phyloP scores from a whole-genome alignment of 1,139 yeast species.

The Nakaseomyces glabratus region DNA sequence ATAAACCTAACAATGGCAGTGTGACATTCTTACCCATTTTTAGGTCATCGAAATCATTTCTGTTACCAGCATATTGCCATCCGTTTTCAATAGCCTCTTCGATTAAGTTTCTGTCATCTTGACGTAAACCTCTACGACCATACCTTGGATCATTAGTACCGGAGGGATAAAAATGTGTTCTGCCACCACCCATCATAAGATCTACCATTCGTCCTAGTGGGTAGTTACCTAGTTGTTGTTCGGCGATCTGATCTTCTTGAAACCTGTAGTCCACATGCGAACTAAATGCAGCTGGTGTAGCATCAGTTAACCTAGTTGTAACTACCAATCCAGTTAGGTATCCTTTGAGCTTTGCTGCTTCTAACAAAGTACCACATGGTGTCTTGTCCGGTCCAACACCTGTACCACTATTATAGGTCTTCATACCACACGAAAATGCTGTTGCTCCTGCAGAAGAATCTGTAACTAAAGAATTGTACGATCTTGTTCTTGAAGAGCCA shows the following conservation, averaged over 20 bases:
- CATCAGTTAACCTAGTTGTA: conserved; percentile 75
- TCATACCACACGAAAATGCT: conserved; percentile 71
- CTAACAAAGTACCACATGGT: conserved; percentile 78
- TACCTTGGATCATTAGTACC: conserved; percentile 24
- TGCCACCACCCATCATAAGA: conserved; percentile 81
- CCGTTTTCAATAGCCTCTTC: conserved; percentile 48
- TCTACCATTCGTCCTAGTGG: conserved; percentile 74
- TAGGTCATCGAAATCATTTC: conserved; percentile 46
- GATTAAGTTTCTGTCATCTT: conserved; percentile 55
- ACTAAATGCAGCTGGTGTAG: conserved; percentile 84
- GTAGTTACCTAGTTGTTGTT: conserved; percentile 71
- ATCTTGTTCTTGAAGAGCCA: conserved; percentile 73
- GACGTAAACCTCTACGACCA: conserved; percentile 53
- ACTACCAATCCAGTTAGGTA: conserved; percentile 78
- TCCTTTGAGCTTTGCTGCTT: conserved; percentile 71
- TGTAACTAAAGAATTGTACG: conserved; percentile 62
- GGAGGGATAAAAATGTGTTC: conserved; percentile 59
- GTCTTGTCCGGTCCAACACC: conserved; percentile 52
- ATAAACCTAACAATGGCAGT: conserved; percentile 62
- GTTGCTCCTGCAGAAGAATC: conserved; percentile 96
- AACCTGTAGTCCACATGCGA: conserved; percentile 64
- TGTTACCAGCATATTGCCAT: conserved; percentile 59
- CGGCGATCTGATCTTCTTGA: conserved; percentile 77
- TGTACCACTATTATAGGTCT: conserved; percentile 78
- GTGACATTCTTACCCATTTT: conserved; percentile 50